Evolutionary conservation across 2,329 filamentous ascomycete species (phyloP).

Genomic region (Claviceps maximensis): DNA sequence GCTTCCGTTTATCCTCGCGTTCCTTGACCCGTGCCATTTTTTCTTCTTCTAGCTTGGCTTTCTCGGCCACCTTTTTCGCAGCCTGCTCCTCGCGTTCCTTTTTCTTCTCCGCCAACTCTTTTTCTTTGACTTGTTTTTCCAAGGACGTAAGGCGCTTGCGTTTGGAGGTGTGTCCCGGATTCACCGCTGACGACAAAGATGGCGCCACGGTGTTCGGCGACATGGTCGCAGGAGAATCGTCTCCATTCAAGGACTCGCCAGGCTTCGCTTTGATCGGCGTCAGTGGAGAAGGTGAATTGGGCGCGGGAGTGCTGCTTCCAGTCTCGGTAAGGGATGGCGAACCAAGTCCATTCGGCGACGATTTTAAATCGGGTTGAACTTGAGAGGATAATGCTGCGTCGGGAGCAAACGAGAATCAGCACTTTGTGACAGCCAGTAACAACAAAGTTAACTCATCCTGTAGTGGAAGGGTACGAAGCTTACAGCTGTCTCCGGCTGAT

Average conservation of each 20-base stretch:
- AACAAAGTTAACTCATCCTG: not conserved
- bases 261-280: conserved; percentile 17
- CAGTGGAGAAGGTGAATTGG: conserved; percentile 22
- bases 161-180: conserved; percentile 23
- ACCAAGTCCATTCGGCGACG: conserved; percentile 12
- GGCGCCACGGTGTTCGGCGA: not conserved
- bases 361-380: conserved; percentile 14
- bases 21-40: conserved; percentile 24
- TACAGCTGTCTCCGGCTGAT: conserved; percentile 13
- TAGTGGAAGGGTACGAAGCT: not conserved
- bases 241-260: conserved; percentile 1
- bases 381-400: conserved; percentile 12
- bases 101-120: conserved; percentile 19
- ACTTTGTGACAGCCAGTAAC: not conserved
- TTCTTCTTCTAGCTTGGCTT: conserved; percentile 25
- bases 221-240: conserved; percentile 7
- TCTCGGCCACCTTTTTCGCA: conserved; percentile 11
- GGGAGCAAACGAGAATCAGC: conserved; percentile 5
- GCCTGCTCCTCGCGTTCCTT: conserved; percentile 21
- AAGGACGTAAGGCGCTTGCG: conserved; percentile 27
- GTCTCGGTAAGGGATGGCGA: conserved; percentile 28
- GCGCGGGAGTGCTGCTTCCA: conserved; percentile 26
- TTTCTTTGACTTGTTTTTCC: conserved; percentile 20
- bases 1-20: conserved; percentile 26
- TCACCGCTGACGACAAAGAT: not conserved